Percentiles rank a stretch among this genome's conserved stretches.
These are phyloP conservation scores for Nelumbo lutea DNA, from an alignment of 164 flowering plant genomes.

Conservation along the genomic window DNA sequence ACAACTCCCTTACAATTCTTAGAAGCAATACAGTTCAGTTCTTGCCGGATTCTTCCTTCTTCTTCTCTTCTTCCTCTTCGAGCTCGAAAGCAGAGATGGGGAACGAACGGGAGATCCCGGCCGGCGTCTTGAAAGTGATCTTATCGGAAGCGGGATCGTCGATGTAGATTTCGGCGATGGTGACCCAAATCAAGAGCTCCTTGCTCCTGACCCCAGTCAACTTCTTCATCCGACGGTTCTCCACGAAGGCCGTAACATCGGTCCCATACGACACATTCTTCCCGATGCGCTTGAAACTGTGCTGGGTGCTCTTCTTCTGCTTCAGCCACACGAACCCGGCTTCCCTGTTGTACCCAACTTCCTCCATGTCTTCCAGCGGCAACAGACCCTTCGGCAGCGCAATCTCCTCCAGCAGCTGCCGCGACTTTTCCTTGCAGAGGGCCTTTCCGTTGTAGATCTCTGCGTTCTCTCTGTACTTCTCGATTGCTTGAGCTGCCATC, in stretches of 20 bases:
- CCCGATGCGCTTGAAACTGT: slow-evolving; percentile 30
- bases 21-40: too few relatives aligned
- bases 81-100: slow-evolving; percentile 57
- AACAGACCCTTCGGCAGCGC: slow-evolving; percentile 52
- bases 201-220: slow-evolving; percentile 61
- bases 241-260: slow-evolving; percentile 57
- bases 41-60: neutral
- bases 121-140: slow-evolving; percentile 24
- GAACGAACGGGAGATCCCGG: slow-evolving; percentile 42
- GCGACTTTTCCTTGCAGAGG: slow-evolving; percentile 41
- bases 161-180: slow-evolving; percentile 41
- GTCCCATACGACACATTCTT: slow-evolving; percentile 37
- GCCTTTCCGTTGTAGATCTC: slow-evolving; percentile 39
- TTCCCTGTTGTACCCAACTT: slow-evolving; percentile 38
- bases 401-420: slow-evolving; percentile 31
- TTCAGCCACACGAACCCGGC: slow-evolving; percentile 64
- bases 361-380: slow-evolving; percentile 42
- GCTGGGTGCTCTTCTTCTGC: slow-evolving; percentile 39
- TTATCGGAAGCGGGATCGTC: slow-evolving; percentile 17
- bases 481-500: neutral
- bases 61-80: slow-evolving; percentile 23
- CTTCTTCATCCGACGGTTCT: slow-evolving; percentile 40
- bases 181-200: slow-evolving; percentile 63
- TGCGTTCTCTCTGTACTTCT: slow-evolving; percentile 37
- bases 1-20: too few relatives aligned